Evolutionary conservation across 108 stramenopile genomes (phyloP).

Genomic region (Cyclotella sp.): DNA sequence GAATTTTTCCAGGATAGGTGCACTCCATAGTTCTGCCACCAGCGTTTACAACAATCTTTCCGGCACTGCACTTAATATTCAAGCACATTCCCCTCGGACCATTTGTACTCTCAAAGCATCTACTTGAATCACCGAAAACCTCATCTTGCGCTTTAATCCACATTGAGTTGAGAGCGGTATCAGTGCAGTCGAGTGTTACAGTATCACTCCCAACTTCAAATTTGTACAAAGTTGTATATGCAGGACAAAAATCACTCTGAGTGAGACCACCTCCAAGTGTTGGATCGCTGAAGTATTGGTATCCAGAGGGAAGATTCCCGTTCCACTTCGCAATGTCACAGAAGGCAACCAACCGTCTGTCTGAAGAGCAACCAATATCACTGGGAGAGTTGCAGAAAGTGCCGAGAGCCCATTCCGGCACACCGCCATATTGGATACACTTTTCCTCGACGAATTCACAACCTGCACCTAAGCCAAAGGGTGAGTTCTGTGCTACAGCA

Average conservation of each 20-base stretch:
- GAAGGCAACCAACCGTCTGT: conserved; percentile 39
- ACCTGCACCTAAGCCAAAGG: conserved; percentile 59
- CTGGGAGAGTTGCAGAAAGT: conserved; percentile 35
- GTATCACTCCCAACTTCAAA: conserved; percentile 36
- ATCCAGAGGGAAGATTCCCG: conserved; percentile 41
- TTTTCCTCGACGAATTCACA: conserved; percentile 59
- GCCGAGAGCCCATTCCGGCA: conserved; percentile 43
- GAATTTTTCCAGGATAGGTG: conserved; percentile 39
- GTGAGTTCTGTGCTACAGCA: conserved; percentile 38
- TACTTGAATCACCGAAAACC: conserved; percentile 30
- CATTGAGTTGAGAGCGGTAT: conserved; percentile 11
- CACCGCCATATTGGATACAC: conserved; percentile 49
- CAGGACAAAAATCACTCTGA: conserved; percentile 51
- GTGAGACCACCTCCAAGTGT: conserved; percentile 43
- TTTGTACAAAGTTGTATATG: conserved; percentile 36
- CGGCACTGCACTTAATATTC: conserved; percentile 31
- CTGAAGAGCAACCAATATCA: conserved; percentile 44
- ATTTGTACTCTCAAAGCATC: conserved; percentile 37
- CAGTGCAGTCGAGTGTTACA: conserved; percentile 35
- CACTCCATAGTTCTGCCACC: conserved; percentile 29
- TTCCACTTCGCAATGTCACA: conserved; percentile 48
- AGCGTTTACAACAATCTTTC: conserved; percentile 28
- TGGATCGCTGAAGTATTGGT: conserved; percentile 44
- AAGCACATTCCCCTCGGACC: conserved; percentile 42
- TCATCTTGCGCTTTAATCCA: conserved; percentile 39